Evolutionary conservation across 2,329 filamentous ascomycete genomes (phyloP).

Genomic region (Plectosphaerella sp.): DNA sequence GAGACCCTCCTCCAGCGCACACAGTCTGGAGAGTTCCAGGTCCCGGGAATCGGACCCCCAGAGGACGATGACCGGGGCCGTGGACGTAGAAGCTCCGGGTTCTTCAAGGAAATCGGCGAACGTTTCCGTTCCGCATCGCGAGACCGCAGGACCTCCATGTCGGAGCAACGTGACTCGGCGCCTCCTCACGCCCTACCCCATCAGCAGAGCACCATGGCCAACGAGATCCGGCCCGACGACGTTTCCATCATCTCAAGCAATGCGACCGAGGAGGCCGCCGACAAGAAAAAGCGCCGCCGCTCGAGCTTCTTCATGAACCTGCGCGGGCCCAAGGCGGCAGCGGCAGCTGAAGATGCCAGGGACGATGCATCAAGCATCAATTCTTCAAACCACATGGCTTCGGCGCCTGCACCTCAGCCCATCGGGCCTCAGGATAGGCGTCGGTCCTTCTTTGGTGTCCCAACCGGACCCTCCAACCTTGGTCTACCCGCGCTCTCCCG

Average conservation of each 20-base stretch:
- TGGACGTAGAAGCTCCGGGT: conserved; percentile 31
- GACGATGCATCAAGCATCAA: conserved; percentile 7
- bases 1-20: conserved; percentile 32
- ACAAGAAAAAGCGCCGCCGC: conserved; percentile 26
- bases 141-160: conserved; percentile 23
- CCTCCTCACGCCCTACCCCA: not conserved
- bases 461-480: conserved; percentile 8
- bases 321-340: conserved; percentile 11
- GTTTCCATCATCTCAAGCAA: conserved; percentile 34
- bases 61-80: conserved; percentile 29
- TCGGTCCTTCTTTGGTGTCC: conserved; percentile 30
- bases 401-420: conserved; percentile 12
- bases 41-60: conserved; percentile 28
- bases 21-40: conserved; percentile 32
- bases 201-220: not conserved
- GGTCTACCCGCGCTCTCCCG: conserved; percentile 13
- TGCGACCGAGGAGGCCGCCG: conserved; percentile 30
- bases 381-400: conserved; percentile 11
- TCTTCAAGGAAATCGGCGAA: conserved; percentile 49
- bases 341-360: not conserved
- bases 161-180: not conserved
- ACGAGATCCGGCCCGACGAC: conserved; percentile 28
- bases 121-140: conserved; percentile 30
- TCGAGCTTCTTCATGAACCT: conserved; percentile 33
- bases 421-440: conserved; percentile 27